Evolutionary conservation across 2,329 filamentous ascomycete species (phyloP), one percentile per base, ranked within the genome.

Genomic region (Penicillium sp.): DNA sequence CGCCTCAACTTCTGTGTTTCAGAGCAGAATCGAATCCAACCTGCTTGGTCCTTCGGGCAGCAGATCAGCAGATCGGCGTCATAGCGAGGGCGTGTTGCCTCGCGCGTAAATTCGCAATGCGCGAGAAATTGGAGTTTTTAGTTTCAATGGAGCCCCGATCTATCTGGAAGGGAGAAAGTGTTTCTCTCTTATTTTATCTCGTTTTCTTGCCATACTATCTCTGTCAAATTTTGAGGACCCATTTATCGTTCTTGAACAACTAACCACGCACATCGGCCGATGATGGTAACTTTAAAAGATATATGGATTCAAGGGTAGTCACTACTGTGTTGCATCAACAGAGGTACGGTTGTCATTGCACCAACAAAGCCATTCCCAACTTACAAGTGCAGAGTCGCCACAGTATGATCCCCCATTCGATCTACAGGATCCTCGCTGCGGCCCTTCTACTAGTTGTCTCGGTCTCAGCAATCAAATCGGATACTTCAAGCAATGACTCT

Each of bases 321-420:
- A 47, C 42, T 59, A 59, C 55, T 59, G 55, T 62, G 52, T 54
- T 56, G 54, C 33, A 52, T 56, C 50, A 21, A 42, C 33, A 51
- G 52, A 61, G 59, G 67, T 70, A 34, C 37, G 62, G 53, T 31
- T 19, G 24, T 28, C 5, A 21, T 28, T 8, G 13, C 24, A 19
- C 33, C 18, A 11, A 14, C 40, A 45, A 29, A 33, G 8, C n/a
- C 11, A 36, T 26, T 5, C 10, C 19, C 18, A 8, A 9, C 24
- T 26, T 37, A 34, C 16, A 31, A n/a, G n/a, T 31, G 51, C 51
- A 67, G 65, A 61, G 62, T 51, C 63, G 57, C 57, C 61, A 61
- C 72, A 75, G 65, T 59, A 76, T 77, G 72, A 64, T 62, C 62
- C 52, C 64, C 56, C 61, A 52, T 63, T 62, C 52, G 60, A 57